A percentile compares a stretch with the other conserved stretches of the same genome.
phyloP scores from a whole-genome alignment of 2,329 filamentous ascomycete genomes.

The Akanthomyces dipterigenus region DNA sequence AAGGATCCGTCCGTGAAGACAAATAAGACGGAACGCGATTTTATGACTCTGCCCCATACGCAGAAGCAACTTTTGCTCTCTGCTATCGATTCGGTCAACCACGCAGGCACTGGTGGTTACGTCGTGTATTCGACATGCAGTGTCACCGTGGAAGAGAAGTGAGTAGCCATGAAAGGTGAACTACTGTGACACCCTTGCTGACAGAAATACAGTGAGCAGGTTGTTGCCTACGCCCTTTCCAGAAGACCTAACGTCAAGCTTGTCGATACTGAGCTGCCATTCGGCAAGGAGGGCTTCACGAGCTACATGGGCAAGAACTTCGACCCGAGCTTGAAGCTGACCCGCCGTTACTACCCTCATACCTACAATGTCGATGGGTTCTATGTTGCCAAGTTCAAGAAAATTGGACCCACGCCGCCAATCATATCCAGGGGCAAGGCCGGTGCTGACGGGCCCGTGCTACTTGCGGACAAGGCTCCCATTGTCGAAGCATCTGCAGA shows the following conservation, averaged over 20 bases:
- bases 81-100: constrained; percentile 92
- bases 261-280: constrained; percentile 82
- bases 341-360: constrained; percentile 82
- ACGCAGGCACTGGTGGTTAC: constrained; percentile 84
- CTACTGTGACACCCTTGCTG: constrained; percentile 2
- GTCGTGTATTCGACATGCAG: constrained; percentile 96
- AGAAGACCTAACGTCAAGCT: constrained; percentile 91
- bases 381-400: constrained; percentile 97
- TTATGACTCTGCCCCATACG: constrained; percentile 84
- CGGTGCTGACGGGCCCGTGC: constrained; percentile 30
- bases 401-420: constrained; percentile 69
- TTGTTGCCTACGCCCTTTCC: constrained; percentile 87
- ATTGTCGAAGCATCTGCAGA: constrained; percentile 41
- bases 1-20: constrained; percentile 97
- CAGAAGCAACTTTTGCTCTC: constrained; percentile 91
- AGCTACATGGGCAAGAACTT: constrained; percentile 89
- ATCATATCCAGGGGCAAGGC: constrained; percentile 28
- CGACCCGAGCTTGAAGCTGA: constrained; percentile 74
- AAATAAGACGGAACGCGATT: constrained; percentile 94
- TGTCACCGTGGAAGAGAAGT: constrained; percentile 79
- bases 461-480: constrained; percentile 62
- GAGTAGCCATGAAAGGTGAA: constrained; percentile 18
- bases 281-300: constrained; percentile 89
- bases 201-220: constrained; percentile 61
- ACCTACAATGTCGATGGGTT: constrained; percentile 96